These are phyloP conservation scores for Trichodelitschia bisporula DNA, from an alignment of 495 filamentous ascomycete genomes.

Conservation along the genomic window DNA sequence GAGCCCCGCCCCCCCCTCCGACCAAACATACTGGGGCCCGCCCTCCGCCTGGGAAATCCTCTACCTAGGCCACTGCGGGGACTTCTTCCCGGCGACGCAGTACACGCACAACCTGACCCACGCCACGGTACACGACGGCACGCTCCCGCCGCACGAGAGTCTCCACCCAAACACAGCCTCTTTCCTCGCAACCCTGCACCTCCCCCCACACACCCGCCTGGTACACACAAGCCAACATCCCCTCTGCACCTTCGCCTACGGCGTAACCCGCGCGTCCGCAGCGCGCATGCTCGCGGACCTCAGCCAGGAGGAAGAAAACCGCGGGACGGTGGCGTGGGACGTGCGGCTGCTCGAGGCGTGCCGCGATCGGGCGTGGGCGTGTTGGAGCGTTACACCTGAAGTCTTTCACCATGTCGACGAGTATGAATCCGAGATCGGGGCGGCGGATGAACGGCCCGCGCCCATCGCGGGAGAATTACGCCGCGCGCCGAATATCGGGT, in stretches of 20 bases:
- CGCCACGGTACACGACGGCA: constrained; percentile 7
- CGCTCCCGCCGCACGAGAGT: constrained; percentile 5
- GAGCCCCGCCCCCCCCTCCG: constrained; percentile 4
- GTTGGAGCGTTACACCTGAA: constrained; percentile 12
- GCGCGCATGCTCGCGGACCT: constrained; percentile 6
- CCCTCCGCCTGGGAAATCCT: constrained; percentile 17
- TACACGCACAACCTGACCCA: constrained; percentile 4
- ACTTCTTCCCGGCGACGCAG: constrained; percentile 9
- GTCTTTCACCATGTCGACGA: constrained; percentile 13
- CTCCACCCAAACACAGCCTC: constrained; percentile 7
- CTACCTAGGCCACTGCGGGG: constrained; percentile 20
- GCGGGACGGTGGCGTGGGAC: constrained; percentile 11
- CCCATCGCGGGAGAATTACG: background rate
- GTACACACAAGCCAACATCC: constrained; percentile 17
- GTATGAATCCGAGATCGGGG: constrained; percentile 9
- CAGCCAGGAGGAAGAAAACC: constrained; percentile 3
- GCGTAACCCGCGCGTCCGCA: constrained; percentile 14
- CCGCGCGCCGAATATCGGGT: constrained; percentile 9
- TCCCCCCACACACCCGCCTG: constrained; percentile 13
- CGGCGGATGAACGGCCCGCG: constrained; percentile 3
- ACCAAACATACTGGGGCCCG: constrained; percentile 15
- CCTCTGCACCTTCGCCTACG: constrained; percentile 23
- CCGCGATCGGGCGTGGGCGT: constrained; percentile 10
- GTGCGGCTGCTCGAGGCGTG: constrained; percentile 14
- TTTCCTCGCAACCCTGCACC: constrained; percentile 6